These are phyloP conservation scores for Neurospora sp. DNA, from an alignment of 495 filamentous ascomycete genomes.

Conservation along the genomic window DNA sequence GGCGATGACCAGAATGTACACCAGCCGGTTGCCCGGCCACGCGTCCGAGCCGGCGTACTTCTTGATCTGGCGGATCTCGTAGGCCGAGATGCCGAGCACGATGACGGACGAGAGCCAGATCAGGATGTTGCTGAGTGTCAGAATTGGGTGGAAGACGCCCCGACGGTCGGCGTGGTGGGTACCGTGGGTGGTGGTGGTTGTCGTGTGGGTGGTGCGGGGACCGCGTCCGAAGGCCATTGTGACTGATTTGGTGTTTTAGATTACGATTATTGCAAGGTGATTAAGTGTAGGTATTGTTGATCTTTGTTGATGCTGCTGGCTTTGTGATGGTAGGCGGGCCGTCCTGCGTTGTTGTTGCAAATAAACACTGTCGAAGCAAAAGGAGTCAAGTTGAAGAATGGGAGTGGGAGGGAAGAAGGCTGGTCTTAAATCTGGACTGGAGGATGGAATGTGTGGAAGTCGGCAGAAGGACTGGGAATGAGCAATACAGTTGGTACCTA, in stretches of 20 bases:
- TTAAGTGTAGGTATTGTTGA: background rate
- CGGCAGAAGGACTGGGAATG: background rate
- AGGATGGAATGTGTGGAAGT: background rate
- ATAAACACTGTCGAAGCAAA: background rate
- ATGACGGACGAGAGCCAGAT: slow-evolving; percentile 49
- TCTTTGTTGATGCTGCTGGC: background rate
- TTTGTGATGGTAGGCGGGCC: background rate
- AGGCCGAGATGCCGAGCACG: slow-evolving; percentile 50
- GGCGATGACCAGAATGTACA: slow-evolving; percentile 49
- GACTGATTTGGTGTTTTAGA: background rate
- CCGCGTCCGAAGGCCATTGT: background rate
- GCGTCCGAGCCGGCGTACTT: slow-evolving; percentile 12
- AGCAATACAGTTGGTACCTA: background rate
- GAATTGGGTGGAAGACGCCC: slow-evolving; percentile 10
- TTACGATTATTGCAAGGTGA: background rate
- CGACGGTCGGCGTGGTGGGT: background rate
- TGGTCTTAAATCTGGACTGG: background rate
- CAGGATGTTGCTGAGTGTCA: slow-evolving; percentile 22
- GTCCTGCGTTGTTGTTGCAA: background rate
- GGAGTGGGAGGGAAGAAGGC: background rate
- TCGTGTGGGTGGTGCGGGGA: background rate
- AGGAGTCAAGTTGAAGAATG: background rate
- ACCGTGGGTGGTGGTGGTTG: background rate
- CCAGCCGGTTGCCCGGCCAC: slow-evolving; percentile 33
- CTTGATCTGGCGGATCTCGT: slow-evolving; percentile 28